A percentile compares a stretch with the other conserved stretches of the same genome.
Evolutionary conservation across 1,284 basidiomycete species (phyloP).

Genomic region (Papiliotrema fonsecae): DNA sequence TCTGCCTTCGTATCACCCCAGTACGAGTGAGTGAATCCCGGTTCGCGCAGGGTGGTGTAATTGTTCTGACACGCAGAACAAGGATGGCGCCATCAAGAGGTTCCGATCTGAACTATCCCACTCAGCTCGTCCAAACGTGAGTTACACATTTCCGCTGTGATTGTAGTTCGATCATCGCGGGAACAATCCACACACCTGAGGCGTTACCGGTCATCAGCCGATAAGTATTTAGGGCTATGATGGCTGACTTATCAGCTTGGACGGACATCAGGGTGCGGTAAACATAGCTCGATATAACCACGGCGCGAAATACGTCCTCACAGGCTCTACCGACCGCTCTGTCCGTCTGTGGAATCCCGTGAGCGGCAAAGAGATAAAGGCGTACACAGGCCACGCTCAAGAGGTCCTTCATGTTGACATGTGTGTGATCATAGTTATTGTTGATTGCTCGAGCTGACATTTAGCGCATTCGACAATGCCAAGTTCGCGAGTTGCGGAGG

Average conservation of each 20-base stretch:
- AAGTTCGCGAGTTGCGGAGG: conserved; percentile 91
- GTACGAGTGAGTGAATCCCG: too few relatives aligned
- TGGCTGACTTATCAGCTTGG: conserved; percentile 40
- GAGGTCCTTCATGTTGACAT: conserved; percentile 86
- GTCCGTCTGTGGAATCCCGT: conserved; percentile 88
- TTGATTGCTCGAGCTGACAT: neutral
- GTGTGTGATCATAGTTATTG: conserved; percentile 51
- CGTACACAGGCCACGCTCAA: conserved; percentile 85
- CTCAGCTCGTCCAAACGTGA: conserved; percentile 26
- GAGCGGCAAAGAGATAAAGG: conserved; percentile 79
- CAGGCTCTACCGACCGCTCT: conserved; percentile 84
- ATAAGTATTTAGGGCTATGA: neutral
- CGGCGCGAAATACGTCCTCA: conserved; percentile 79
- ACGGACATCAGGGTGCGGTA: conserved; percentile 68
- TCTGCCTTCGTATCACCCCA: too few relatives aligned
- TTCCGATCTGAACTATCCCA: conserved; percentile 17
- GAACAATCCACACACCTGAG: neutral
- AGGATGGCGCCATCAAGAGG: conserved; percentile 24
- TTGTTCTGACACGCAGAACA: too few relatives aligned
- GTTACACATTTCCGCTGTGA: conserved; percentile 1
- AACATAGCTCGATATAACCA: conserved; percentile 81
- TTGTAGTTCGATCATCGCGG: neutral
- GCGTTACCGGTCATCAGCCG: neutral
- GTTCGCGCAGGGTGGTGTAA: too few relatives aligned
- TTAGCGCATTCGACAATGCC: conserved; percentile 83